Evolutionary conservation across 768 basidiomycete species (phyloP).

Genomic region (Austroboletus festivus): DNA sequence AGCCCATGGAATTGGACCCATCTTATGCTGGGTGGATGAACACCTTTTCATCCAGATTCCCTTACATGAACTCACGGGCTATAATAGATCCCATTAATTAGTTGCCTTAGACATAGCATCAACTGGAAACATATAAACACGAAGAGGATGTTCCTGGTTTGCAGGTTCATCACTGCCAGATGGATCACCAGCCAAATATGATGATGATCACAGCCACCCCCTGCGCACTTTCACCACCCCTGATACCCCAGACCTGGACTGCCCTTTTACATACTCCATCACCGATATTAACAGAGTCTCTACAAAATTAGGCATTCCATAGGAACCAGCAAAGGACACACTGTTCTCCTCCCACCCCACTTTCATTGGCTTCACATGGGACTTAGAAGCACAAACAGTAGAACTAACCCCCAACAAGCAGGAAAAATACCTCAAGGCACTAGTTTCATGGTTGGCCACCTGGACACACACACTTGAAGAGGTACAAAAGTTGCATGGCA

Average conservation of each 20-base stretch:
- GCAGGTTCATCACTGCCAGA: rapidly evolving
- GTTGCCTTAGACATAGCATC: neutral
- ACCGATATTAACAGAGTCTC: slow-evolving; percentile 38
- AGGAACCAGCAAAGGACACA: slow-evolving; percentile 30
- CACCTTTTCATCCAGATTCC: slow-evolving; percentile 24
- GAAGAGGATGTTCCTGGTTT: neutral
- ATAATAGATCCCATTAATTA: rapidly evolving
- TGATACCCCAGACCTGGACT: neutral
- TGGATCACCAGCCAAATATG: neutral
- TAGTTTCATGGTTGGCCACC: neutral
- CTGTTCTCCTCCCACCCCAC: slow-evolving; percentile 18
- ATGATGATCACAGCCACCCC: neutral
- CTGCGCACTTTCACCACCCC: neutral
- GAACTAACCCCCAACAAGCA: neutral
- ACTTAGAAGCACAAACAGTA: neutral
- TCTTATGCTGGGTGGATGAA: slow-evolving; percentile 29
- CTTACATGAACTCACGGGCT: rapidly evolving
- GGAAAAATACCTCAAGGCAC: neutral
- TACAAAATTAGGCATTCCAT: slow-evolving; percentile 27
- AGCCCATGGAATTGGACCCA: slow-evolving; percentile 12
- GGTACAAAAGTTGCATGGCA: slow-evolving; percentile 37
- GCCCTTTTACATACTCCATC: slow-evolving; percentile 14
- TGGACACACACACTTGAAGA: slow-evolving; percentile 31
- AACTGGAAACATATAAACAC: too few species aligned
- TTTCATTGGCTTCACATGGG: slow-evolving; percentile 29